These are phyloP conservation scores for Pterulicium gracile DNA, from an alignment of 1,284 basidiomycete genomes.

Conservation along the genomic window DNA sequence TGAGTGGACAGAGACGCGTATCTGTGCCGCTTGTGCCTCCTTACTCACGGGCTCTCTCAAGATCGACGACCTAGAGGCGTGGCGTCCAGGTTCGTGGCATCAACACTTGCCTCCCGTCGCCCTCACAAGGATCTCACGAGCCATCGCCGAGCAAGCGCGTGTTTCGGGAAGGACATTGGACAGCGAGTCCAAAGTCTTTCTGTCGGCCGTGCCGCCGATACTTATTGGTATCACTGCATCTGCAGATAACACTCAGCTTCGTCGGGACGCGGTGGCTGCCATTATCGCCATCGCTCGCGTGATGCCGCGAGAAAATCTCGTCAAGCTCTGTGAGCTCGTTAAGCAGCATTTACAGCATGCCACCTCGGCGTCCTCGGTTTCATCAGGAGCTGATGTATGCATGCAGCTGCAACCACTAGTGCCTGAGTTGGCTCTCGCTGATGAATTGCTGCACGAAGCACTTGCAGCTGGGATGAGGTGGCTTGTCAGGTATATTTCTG, in stretches of 20 bases:
- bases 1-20: background rate
- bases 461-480: background rate
- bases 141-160: background rate
- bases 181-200: no score
- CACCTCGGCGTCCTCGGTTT: no score
- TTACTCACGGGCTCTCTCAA: background rate
- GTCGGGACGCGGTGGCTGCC: no score
- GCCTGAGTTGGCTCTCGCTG: no score
- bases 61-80: background rate
- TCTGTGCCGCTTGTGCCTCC: background rate
- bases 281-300: background rate
- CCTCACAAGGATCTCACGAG: background rate
- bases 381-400: no score
- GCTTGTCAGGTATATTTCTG: background rate
- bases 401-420: background rate
- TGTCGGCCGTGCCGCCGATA: no score
- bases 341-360: no score
- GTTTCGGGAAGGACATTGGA: background rate
- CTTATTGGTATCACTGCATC: no score
- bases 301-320: background rate
- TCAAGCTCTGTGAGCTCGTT: background rate
- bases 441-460: background rate
- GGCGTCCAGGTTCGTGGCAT: background rate
- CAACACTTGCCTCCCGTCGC: background rate
- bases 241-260: no score